Conservation (phyloP, 2,329 filamentous ascomycete genomes). For the Epicoccum nigrum region DNA sequence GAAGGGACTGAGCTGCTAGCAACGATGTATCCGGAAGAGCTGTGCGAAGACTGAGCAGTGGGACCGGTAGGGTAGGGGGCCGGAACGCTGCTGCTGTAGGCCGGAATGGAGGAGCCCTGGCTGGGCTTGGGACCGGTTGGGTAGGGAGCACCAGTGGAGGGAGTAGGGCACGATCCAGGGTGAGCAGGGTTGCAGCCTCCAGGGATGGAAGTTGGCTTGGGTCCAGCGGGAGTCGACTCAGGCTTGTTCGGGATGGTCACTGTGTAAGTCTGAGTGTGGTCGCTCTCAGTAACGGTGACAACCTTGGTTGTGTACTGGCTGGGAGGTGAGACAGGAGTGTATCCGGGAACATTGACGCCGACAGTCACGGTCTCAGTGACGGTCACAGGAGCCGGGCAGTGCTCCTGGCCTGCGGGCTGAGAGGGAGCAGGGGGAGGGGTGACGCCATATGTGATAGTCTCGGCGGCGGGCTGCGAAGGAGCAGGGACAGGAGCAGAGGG, state of each 20-base stretch:
- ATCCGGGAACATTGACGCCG: constrained; percentile 12
- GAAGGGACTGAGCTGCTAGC: no score
- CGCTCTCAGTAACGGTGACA: constrained; percentile 37
- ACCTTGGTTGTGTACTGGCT: constrained; percentile 28
- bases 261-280: constrained; percentile 28
- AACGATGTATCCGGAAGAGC: constrained; percentile 22
- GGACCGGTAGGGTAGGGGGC: constrained; percentile 32
- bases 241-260: constrained; percentile 24
- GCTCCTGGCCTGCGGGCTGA: constrained; percentile 10
- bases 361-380: constrained; percentile 28
- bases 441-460: background rate
- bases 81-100: constrained; percentile 11
- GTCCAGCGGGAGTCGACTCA: background rate
- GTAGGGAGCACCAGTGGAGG: background rate
- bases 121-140: constrained; percentile 20
- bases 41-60: constrained; percentile 10
- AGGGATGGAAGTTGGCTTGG: background rate
- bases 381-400: constrained; percentile 39
- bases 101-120: constrained; percentile 11
- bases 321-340: constrained; percentile 3
- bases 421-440: constrained; percentile 18
- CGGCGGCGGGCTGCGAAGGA: background rate
- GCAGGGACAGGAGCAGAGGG: constrained; percentile 15
- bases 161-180: background rate
- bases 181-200: constrained; percentile 4